A percentile compares a stretch with the other conserved stretches of the same genome.
These are phyloP conservation scores for Ascochyta pisi DNA, from an alignment of 2,329 filamentous ascomycete species.

Conservation along the genomic window DNA sequence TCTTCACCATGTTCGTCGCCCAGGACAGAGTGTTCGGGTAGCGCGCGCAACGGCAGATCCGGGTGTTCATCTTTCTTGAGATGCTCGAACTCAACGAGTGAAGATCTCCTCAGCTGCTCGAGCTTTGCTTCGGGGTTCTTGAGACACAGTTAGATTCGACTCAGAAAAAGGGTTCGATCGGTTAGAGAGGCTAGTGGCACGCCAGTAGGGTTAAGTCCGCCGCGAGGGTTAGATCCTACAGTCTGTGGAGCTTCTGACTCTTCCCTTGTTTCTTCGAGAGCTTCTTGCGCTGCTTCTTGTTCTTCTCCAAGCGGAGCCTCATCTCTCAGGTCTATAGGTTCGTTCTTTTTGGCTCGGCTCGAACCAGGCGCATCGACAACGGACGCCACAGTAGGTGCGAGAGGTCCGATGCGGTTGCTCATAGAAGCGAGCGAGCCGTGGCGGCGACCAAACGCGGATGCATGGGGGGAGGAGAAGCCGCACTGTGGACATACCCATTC, in stretches of 20 bases:
- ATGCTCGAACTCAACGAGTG: conserved; percentile 52
- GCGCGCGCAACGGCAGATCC: conserved; percentile 38
- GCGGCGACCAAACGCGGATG: conserved; percentile 38
- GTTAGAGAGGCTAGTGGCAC: conserved; percentile 42
- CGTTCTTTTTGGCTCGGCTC: not conserved
- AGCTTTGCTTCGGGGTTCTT: conserved; percentile 57
- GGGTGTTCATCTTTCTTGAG: conserved; percentile 44
- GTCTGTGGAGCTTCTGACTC: not conserved
- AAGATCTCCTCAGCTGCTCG: conserved; percentile 56
- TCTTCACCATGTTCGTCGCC: conserved; percentile 18
- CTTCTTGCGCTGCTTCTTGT: conserved; percentile 8
- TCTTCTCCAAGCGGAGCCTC: conserved; percentile 10
- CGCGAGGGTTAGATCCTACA: conserved; percentile 9
- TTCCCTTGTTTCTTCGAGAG: conserved; percentile 6
- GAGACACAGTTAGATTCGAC: conserved; percentile 38
- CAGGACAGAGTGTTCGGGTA: conserved; percentile 47
- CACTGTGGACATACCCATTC: conserved; percentile 84
- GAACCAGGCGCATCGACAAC: conserved; percentile 10
- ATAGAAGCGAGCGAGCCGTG: conserved; percentile 28
- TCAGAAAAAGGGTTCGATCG: conserved; percentile 30
- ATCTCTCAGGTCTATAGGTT: conserved; percentile 6
- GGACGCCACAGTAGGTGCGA: conserved; percentile 19
- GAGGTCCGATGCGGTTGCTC: conserved; percentile 27
- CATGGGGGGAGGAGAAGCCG: conserved; percentile 44
- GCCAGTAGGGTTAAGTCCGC: conserved; percentile 32